These are phyloP conservation scores for Esteya vermicola DNA, from an alignment of 2,329 filamentous ascomycete genomes.

Conservation along the genomic window DNA sequence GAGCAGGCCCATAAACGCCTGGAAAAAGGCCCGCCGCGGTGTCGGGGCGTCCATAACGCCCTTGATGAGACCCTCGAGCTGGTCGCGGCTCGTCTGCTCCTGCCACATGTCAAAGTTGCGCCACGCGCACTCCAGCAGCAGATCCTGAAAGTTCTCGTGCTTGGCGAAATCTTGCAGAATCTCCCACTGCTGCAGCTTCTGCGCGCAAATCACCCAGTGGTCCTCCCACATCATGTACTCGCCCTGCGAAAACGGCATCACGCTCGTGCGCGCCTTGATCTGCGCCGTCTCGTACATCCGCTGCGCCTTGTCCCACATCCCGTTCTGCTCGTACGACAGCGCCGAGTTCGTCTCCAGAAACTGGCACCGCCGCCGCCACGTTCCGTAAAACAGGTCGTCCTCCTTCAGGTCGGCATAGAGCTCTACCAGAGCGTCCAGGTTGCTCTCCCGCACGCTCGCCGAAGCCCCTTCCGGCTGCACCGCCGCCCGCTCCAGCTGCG, in stretches of 20 bases:
- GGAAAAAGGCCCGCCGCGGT: constrained; percentile 87
- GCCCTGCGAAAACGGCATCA: constrained; percentile 88
- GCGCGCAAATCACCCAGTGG: constrained; percentile 93
- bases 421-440: constrained; percentile 88
- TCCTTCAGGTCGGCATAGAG: constrained; percentile 84
- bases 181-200: constrained; percentile 98
- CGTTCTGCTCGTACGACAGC: constrained; percentile 94
- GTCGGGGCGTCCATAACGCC: constrained; percentile 96
- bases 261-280: constrained; percentile 89
- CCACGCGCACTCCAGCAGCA: constrained; percentile 92
- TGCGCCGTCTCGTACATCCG: constrained; percentile 93
- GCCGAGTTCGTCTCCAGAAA: constrained; percentile 97
- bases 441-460: constrained; percentile 75
- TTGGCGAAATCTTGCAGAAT: constrained; percentile 95
- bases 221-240: constrained; percentile 99
- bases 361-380: constrained; percentile 86
- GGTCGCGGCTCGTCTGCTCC: constrained; percentile 70
- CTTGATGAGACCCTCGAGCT: constrained; percentile 86
- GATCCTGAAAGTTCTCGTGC: constrained; percentile 95
- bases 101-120: constrained; percentile 92
- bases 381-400: constrained; percentile 94
- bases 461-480: constrained; percentile 78
- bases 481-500: constrained; percentile 79
- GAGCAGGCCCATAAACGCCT: constrained; percentile 91
- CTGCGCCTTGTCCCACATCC: constrained; percentile 99